Conservation (phyloP, 495 filamentous ascomycete genomes). For the Collariella sp. region DNA sequence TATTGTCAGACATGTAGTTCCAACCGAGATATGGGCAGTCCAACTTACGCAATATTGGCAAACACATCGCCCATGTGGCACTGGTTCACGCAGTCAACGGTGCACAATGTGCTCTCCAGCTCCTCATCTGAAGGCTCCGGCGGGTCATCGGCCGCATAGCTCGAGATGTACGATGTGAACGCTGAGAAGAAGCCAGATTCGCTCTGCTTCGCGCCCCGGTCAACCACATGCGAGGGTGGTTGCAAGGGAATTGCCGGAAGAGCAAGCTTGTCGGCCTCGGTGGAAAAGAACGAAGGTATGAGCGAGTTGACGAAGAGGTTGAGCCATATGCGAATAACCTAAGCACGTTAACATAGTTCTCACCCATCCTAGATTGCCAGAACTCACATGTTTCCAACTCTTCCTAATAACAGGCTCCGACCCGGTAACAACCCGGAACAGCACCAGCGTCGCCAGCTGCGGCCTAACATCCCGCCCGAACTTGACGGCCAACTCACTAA, state of each 20-base stretch:
- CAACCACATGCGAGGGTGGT: conserved; percentile 85
- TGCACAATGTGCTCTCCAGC: conserved; percentile 86
- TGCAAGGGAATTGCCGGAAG: conserved; percentile 83
- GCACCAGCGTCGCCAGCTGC: conserved; percentile 83
- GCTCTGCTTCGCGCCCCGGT: conserved; percentile 63
- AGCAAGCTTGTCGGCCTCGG: conserved; percentile 59
- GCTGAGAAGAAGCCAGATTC: conserved; percentile 87
- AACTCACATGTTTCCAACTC: conserved; percentile 76
- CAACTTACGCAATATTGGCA: conserved; percentile 68
- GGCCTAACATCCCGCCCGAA: conserved; percentile 92
- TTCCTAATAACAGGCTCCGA: conserved; percentile 68
- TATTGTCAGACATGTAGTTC: conserved; percentile 2
- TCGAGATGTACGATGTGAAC: conserved; percentile 93
- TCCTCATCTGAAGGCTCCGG: conserved; percentile 97
- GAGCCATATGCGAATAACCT: conserved; percentile 84
- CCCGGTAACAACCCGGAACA: conserved; percentile 81
- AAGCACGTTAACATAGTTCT: background rate
- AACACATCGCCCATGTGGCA: conserved; percentile 81
- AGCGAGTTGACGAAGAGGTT: conserved; percentile 96
- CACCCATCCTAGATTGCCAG: background rate
- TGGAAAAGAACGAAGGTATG: conserved; percentile 73
- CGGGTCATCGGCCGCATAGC: conserved; percentile 94
- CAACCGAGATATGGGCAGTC: background rate
- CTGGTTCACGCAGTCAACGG: conserved; percentile 86
- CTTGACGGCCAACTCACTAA: conserved; percentile 94